phyloP scores from a whole-genome alignment of 2,329 filamentous ascomycete species.

The Trichoderma sp. region DNA sequence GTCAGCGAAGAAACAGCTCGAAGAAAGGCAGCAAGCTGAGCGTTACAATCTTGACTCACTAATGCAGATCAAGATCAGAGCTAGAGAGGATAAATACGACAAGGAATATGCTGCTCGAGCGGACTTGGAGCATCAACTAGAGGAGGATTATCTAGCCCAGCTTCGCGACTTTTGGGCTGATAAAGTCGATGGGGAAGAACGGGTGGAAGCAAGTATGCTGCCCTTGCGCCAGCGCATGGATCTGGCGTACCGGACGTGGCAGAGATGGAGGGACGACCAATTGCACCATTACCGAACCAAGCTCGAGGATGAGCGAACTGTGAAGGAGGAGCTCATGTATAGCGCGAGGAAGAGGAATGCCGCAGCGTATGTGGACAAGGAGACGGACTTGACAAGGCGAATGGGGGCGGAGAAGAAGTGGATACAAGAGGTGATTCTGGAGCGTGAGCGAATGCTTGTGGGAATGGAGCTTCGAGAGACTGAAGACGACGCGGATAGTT shows the following conservation, averaged over 20 bases:
- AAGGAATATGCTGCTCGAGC: constrained; percentile 43
- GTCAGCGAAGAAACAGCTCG: constrained; percentile 30
- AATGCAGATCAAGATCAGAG: constrained; percentile 31
- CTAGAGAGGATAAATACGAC: constrained; percentile 35
- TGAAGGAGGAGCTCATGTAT: constrained; percentile 44
- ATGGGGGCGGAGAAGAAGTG: constrained; percentile 47
- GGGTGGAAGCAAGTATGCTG: constrained; percentile 34
- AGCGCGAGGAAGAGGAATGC: constrained; percentile 35
- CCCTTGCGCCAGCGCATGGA: constrained; percentile 42
- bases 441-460: constrained; percentile 42
- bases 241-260: constrained; percentile 39
- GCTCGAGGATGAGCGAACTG: constrained; percentile 40
- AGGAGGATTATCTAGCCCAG: constrained; percentile 42
- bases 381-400: constrained; percentile 33
- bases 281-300: constrained; percentile 35
- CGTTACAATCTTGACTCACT: constrained; percentile 29
- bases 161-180: constrained; percentile 40
- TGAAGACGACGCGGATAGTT: constrained; percentile 38
- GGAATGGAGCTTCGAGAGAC: constrained; percentile 44
- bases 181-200: constrained; percentile 32
- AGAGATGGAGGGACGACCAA: constrained; percentile 41
- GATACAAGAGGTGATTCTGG: constrained; percentile 44
- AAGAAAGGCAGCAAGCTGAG: constrained; percentile 34
- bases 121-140: constrained; percentile 41
- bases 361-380: constrained; percentile 30